Conservation (phyloP, 2,329 filamentous ascomycete genomes). For the Drechmeria coniospora region DNA sequence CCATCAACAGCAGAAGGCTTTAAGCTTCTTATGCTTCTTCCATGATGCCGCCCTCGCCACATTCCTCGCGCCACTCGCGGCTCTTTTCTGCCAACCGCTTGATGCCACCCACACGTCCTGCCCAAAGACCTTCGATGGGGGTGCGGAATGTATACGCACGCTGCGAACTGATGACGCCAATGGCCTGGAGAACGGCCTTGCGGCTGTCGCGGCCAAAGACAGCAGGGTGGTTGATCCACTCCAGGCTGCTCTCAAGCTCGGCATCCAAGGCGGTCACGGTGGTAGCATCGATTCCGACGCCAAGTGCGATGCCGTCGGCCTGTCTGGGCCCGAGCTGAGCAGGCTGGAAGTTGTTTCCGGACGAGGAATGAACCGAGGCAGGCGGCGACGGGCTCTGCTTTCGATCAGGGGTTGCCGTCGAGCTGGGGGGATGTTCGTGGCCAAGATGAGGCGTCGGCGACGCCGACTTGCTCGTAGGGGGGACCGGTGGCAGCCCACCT, state of each 20-base stretch:
- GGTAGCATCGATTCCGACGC: conserved; percentile 65
- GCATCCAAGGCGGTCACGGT: conserved; percentile 80
- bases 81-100: conserved; percentile 69
- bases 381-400: conserved; percentile 41
- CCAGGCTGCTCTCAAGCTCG: conserved; percentile 76
- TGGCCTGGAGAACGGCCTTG: conserved; percentile 90
- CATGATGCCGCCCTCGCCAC: conserved; percentile 51
- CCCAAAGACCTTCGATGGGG: conserved; percentile 79
- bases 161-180: conserved; percentile 91
- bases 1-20: background rate
- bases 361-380: conserved; percentile 29
- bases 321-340: conserved; percentile 32
- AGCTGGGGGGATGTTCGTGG: conserved; percentile 27
- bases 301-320: conserved; percentile 41
- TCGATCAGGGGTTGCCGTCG: conserved; percentile 33
- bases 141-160: conserved; percentile 87
- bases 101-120: conserved; percentile 64
- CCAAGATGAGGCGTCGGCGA: conserved; percentile 34
- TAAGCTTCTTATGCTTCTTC: conserved; percentile 34
- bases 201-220: conserved; percentile 88
- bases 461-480: conserved; percentile 36
- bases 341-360: conserved; percentile 21
- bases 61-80: conserved; percentile 81
- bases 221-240: conserved; percentile 96
- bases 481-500: conserved; percentile 80